Evolutionary conservation across 805 yeast genomes (phyloP), one percentile per base, ranked within the genome.

Genomic region (Metschnikowia koreensis): DNA sequence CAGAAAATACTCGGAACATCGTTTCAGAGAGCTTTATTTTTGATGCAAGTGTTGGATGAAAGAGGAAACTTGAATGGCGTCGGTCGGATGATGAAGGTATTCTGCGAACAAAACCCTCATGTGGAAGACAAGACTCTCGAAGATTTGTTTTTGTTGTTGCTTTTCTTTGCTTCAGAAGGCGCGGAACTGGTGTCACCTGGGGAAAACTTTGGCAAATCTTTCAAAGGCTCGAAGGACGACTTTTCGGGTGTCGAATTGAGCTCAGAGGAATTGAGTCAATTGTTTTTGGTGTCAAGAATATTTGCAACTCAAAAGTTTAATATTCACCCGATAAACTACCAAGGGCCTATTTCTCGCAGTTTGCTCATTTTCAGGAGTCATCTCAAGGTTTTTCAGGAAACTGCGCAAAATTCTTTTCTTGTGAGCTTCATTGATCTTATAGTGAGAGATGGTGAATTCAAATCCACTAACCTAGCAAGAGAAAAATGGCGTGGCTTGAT

Each of bases 281-380:
- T 74, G 1, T 60, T 70, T 4, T 58, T 74, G 36, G 61, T 74
- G n/a, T 67, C 77, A 2, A 60, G 75, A 50, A 57, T 75, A 6
- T 67, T 74, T 41, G 66, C 77, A 2, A 56, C 73, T 38, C 70
- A 65, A 47, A 69, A 62, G 54, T 62, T 73, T 41, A 64, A 70
- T 38, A 67, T 73, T 31, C 58, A 72, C 42, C 61, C 81, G 81
- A 28, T 73, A 73, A 38, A 81, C 79, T 68, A 66, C 48, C 78
- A 79, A 42, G 92, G 92, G 1, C 91, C 90, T 12, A 74, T 89
- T 34, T 87, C 89, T 15, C 80, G 85, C 57, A 78, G 81, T 38
- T 71, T 89, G 36, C 71, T 88, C 45, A 79, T 82, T 41, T 87
- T 86, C 65, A 79, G 91, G 62, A 84, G 90, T 16, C 81, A 82